Evolutionary conservation across 176 grass and related monocot genomes (phyloP).

Genomic region (Cocos nucifera): DNA sequence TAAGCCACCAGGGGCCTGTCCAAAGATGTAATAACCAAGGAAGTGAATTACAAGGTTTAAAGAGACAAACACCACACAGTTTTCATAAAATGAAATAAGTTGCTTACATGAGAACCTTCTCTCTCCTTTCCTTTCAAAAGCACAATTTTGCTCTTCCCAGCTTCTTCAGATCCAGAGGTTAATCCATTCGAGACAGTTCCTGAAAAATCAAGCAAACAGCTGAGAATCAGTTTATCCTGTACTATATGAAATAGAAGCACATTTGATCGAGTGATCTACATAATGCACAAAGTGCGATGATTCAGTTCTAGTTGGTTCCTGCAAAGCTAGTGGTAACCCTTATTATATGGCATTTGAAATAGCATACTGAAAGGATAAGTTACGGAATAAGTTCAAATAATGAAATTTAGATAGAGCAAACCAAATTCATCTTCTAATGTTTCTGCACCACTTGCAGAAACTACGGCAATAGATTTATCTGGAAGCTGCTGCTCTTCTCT

Average conservation of each 20-base stretch:
- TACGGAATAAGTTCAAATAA: conserved; percentile 10
- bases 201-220: neutral
- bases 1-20: conserved; percentile 42
- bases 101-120: conserved; percentile 59
- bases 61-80: conserved; percentile 13
- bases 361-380: conserved; percentile 6
- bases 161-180: conserved; percentile 26
- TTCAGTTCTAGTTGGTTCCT: neutral
- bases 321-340: neutral
- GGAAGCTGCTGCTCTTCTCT: conserved; percentile 53
- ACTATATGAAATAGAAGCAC: neutral
- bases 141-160: conserved; percentile 66
- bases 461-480: conserved; percentile 35
- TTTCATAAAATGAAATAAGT: neutral
- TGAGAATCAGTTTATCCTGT: neutral
- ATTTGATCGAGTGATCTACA: no score
- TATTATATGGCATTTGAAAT: conserved; percentile 1
- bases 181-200: conserved; percentile 45
- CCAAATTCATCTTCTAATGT: conserved; percentile 21
- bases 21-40: conserved; percentile 11
- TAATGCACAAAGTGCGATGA: no score
- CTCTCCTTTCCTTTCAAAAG: conserved; percentile 78
- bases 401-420: conserved; percentile 10
- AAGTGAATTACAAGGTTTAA: neutral
- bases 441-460: conserved; percentile 34